Percentiles rank a stretch among this genome's conserved stretches.
Evolutionary conservation across 495 filamentous ascomycete species (phyloP).

Genomic region (Penicillium waksmanii): DNA sequence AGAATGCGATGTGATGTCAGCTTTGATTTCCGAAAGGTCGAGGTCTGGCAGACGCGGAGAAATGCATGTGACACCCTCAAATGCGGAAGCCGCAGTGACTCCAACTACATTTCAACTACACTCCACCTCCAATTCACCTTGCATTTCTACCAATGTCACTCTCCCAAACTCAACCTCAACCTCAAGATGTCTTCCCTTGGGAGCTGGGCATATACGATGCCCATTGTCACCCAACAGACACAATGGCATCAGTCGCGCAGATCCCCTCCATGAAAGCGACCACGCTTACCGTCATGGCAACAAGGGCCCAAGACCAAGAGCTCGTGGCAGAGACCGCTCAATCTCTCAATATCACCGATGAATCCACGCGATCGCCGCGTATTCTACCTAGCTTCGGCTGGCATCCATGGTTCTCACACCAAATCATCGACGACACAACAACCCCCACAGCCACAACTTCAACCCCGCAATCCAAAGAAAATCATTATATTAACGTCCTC

Average conservation of each 20-base stretch:
- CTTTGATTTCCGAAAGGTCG: too few relatives aligned
- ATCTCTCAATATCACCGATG: constrained; percentile 36
- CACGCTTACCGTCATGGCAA: constrained; percentile 85
- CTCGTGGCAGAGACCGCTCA: constrained; percentile 74
- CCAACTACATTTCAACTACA: background rate
- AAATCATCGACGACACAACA: constrained; percentile 70
- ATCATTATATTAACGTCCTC: constrained; percentile 75
- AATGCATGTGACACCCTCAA: constrained; percentile 40
- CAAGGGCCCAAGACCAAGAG: constrained; percentile 81
- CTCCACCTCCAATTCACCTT: too few relatives aligned
- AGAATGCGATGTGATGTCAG: too few relatives aligned
- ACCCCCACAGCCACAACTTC: constrained; percentile 16
- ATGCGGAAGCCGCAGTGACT: background rate
- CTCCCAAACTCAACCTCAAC: background rate
- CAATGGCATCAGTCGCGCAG: constrained; percentile 68
- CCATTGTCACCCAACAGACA: constrained; percentile 98
- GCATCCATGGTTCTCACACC: constrained; percentile 98
- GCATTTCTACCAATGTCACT: constrained; percentile 13
- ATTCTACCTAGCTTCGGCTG: constrained; percentile 91
- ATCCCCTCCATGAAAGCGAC: constrained; percentile 79
- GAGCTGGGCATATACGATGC: constrained; percentile 84
- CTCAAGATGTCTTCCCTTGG: constrained; percentile 69
- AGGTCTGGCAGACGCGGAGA: constrained; percentile 26
- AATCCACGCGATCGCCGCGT: constrained; percentile 22
- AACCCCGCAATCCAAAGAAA: constrained; percentile 44